Evolutionary conservation across 805 yeast genomes (phyloP), one percentile per base, ranked within the genome.

Genomic region (Ogataea minuta): DNA sequence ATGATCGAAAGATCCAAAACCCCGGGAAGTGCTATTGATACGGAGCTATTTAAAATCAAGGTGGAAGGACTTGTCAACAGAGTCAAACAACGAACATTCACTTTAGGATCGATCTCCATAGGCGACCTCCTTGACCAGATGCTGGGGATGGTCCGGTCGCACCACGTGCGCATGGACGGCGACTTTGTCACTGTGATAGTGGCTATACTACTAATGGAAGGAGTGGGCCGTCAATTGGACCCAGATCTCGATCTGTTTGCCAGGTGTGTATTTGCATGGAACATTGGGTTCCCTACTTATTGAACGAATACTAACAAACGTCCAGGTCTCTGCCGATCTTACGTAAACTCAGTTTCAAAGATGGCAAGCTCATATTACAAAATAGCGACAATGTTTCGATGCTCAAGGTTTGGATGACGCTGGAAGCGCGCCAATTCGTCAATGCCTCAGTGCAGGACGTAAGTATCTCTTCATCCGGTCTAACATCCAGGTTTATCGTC

Each of bases 131-230:
- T 93, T 41, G 93, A 88, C 50, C 84, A 80, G 54, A 90, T 91
- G 72, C 71, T 93, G 43, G 70, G 81, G 3, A 89, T 93, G 97
- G 98, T 93, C 13, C 70, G 98, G 45, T 68, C 71, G 9, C 99
- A 93, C 61, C 99, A 93, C 62, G 99, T 93, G 15, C 74, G 96
- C 56, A 85, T 93, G 95, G 99, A 93, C 57, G 95, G 95, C 6
- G 99, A 93, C 62, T 93, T 93, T 57, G 81, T 93, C 29, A 88
- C 95, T 21, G 96, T 93, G 16, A 84, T 93, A n/a, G 88, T 93
- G 23, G 96, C 98, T 1, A 89, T 93, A 16, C 65, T 93, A 39
- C 68, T 93, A 39, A 66, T 93, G 41, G 99, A 93, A 62, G 99
- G 99, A 9, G 84, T 93, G 38, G 98, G 99, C 14, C 73, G 98